Evolutionary conservation across 2,329 filamentous ascomycete species (phyloP), one percentile per base, ranked within the genome.

Genomic region (Fulvia fulva): DNA sequence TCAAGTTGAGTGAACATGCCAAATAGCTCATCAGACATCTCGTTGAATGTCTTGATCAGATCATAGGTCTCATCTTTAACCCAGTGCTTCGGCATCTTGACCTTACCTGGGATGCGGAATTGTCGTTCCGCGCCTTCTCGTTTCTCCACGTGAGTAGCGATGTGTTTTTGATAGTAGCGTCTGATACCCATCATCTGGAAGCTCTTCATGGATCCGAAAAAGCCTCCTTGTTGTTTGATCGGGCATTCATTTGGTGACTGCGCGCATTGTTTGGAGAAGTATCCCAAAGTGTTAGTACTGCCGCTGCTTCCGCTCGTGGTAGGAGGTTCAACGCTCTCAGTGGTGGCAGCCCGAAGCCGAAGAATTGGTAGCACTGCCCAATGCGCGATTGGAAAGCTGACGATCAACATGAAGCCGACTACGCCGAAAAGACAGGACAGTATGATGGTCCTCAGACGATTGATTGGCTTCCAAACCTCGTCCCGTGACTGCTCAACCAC

Each of bases 21-120:
- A 67, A 89, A 83, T 45, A 97, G 77, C 74, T 96, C 91, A 62
- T 96, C 90, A 1, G 88, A 90, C 92, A 96, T 97, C 67, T 91
- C 89, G 70, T 96, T 97, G 77, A 95, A 97, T 0, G 89, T 94
- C 34, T 78, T 79, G 0, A 89, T 94, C 14, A 95, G 80, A 70
- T 96, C 91, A 0, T 90, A 94, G 30, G 87, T 75, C 69, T 97
- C 92, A 70, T 97, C 92, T 1, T 89, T 89, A 53, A 96, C 79
- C 46, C 86, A 80, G 67, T 92, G 88, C 61, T 86, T 88, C 26
- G 85, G 80, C 57, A 90, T 87, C 53, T 84, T 84, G 12, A 97
- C 92, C 70, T 90, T 91, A 12, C 85, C 85, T 0, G 92, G 92
- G 34, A 97, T 95, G 62, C 90, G 90, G 74, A 96, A 96, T 30